A percentile compares a stretch with the other conserved stretches of the same genome.
These are phyloP conservation scores for Nemania sp. DNA, from an alignment of 2,329 filamentous ascomycete genomes.

Conservation along the genomic window DNA sequence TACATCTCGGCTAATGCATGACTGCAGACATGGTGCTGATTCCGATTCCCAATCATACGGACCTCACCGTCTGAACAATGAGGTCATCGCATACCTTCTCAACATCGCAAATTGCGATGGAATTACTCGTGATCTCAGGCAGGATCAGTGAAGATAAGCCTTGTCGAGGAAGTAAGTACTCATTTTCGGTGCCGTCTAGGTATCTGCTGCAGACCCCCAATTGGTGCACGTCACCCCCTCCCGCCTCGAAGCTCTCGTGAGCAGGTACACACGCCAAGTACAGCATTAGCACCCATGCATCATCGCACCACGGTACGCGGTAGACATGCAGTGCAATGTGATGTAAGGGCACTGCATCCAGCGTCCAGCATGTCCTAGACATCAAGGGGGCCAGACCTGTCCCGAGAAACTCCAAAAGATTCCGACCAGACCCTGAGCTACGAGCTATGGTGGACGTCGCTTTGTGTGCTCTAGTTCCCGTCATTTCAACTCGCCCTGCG, in stretches of 20 bases:
- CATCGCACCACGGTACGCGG: constrained; percentile 10
- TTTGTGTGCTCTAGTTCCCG: not conserved
- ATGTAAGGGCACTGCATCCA: constrained; percentile 19
- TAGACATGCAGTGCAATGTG: constrained; percentile 14
- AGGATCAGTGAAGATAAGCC: not conserved
- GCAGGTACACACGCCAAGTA: not conserved
- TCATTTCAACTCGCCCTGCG: constrained; percentile 5
- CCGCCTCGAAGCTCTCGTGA: constrained; percentile 7
- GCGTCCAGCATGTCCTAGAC: too few relatives aligned
- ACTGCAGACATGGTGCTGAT: not conserved
- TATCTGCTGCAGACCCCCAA: not conserved
- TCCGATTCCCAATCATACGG: not conserved
- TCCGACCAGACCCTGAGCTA: constrained; percentile 7
- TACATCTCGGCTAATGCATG: not conserved
- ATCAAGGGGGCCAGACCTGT: too few relatives aligned
- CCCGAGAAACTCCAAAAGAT: too few relatives aligned
- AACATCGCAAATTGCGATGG: not conserved
- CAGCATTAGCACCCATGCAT: constrained; percentile 4
- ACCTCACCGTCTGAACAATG: not conserved
- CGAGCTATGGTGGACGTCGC: not conserved
- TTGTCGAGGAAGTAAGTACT: not conserved
- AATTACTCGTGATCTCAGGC: constrained; percentile 1
- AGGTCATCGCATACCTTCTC: constrained; percentile 3
- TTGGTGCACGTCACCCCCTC: constrained; percentile 8
- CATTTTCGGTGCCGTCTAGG: not conserved